Evolutionary conservation across 192 early-diverging fungal species (phyloP).

Genomic region (Lobosporangium transversale): DNA sequence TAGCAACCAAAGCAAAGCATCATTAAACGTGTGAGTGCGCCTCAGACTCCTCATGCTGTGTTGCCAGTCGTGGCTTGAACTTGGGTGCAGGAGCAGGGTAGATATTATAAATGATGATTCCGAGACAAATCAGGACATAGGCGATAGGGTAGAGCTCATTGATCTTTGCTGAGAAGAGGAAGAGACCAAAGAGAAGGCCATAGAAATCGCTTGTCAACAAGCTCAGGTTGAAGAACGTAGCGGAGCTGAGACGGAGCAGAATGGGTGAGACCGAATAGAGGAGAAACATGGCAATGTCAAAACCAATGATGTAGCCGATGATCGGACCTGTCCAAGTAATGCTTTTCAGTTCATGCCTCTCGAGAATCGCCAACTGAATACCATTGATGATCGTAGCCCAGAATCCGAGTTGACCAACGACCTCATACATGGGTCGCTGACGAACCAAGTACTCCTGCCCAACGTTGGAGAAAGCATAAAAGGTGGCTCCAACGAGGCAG

Average conservation of each 20-base stretch:
- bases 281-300: slow-evolving; percentile 74
- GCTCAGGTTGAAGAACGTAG: slow-evolving; percentile 81
- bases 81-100: slow-evolving; percentile 65
- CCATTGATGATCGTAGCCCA: slow-evolving; percentile 79
- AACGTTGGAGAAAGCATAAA: slow-evolving; percentile 80
- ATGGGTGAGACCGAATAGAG: slow-evolving; percentile 78
- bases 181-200: slow-evolving; percentile 77
- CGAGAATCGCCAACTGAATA: slow-evolving; percentile 76
- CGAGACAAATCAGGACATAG: slow-evolving; percentile 71
- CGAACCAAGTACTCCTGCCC: slow-evolving; percentile 79
- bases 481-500: slow-evolving; percentile 74
- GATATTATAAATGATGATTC: slow-evolving; percentile 75
- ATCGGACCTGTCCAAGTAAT: slow-evolving; percentile 62
- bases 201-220: slow-evolving; percentile 85
- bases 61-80: slow-evolving; percentile 48
- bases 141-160: slow-evolving; percentile 72
- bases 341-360: slow-evolving; percentile 63
- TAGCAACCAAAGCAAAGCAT: too few species aligned
- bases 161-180: slow-evolving; percentile 69
- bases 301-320: slow-evolving; percentile 71
- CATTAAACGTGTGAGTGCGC: too few species aligned
- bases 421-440: slow-evolving; percentile 77
- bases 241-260: slow-evolving; percentile 75
- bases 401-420: slow-evolving; percentile 76
- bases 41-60: too few species aligned